A percentile compares a stretch with the other conserved stretches of the same genome.
phyloP scores from a whole-genome alignment of 139 green algal species.

The Trebouxia sp. region DNA sequence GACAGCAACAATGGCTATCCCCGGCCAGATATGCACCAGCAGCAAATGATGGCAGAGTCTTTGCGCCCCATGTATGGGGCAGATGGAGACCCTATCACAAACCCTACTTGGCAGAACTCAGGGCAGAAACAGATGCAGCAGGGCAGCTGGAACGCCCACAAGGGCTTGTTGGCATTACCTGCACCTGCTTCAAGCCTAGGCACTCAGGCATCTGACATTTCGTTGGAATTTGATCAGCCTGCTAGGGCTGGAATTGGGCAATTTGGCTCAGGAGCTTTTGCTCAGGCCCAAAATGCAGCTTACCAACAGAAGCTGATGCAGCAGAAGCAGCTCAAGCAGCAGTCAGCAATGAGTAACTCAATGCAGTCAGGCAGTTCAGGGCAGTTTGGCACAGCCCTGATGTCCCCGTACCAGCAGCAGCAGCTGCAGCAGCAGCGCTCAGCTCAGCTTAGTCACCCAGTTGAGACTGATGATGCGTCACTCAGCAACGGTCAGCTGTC shows the following conservation, averaged over 20 bases:
- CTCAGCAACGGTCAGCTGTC: neutral
- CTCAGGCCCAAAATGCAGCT: neutral
- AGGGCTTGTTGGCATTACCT: neutral
- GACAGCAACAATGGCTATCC: neutral
- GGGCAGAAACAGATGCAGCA: no score
- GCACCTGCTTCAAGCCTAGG: neutral
- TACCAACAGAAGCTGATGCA: neutral
- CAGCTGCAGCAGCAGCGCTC: neutral
- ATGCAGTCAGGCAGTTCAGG: no score
- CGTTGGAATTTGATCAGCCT: neutral
- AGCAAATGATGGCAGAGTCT: constrained; percentile 8
- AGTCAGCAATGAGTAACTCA: no score
- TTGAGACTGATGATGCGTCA: neutral
- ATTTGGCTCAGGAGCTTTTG: neutral
- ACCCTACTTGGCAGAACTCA: neutral
- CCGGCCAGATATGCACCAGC: neutral
- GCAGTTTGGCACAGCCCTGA: neutral
- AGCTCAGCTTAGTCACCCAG: neutral
- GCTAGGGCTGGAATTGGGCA: neutral
- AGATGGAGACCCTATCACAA: neutral
- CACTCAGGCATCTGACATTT: constrained; percentile 7
- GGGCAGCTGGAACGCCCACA: neutral
- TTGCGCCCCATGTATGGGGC: constrained; percentile 4
- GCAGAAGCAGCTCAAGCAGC: neutral
- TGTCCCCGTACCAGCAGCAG: neutral